Evolutionary conservation across 2,329 filamentous ascomycete genomes (phyloP).

Genomic region (Pseudogymnoascus sp.): DNA sequence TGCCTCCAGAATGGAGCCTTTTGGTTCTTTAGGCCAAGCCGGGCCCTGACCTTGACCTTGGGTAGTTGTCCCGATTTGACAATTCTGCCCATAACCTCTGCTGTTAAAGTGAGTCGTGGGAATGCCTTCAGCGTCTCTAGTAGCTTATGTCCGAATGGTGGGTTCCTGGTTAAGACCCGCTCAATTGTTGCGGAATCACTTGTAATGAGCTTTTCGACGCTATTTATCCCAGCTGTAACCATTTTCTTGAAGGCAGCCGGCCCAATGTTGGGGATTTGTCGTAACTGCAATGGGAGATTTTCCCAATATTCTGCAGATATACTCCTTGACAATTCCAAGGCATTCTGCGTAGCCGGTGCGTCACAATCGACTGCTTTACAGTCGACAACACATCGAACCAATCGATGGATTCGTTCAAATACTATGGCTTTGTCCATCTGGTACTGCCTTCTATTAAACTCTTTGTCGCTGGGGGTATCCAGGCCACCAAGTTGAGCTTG

Average conservation of each 20-base stretch:
- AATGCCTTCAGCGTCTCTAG: conserved; percentile 60
- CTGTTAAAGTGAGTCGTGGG: conserved; percentile 46
- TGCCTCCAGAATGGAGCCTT: conserved; percentile 55
- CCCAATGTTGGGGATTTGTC: conserved; percentile 75
- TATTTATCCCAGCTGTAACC: conserved; percentile 60
- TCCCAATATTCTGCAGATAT: conserved; percentile 71
- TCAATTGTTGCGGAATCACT: conserved; percentile 69
- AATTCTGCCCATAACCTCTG: conserved; percentile 28
- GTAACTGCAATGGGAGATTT: conserved; percentile 68
- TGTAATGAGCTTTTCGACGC: conserved; percentile 60
- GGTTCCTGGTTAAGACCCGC: conserved; percentile 66
- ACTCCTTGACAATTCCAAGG: conserved; percentile 70
- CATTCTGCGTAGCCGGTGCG: conserved; percentile 57
- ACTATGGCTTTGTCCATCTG: conserved; percentile 54
- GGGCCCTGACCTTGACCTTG: conserved; percentile 55
- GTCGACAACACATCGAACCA: conserved; percentile 70
- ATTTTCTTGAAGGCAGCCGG: conserved; percentile 68
- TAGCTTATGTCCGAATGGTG: conserved; percentile 70
- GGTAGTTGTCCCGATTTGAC: conserved; percentile 36
- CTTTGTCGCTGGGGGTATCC: conserved; percentile 54
- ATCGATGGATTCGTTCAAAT: conserved; percentile 60
- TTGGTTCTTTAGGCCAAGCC: conserved; percentile 65
- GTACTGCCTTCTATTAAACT: conserved; percentile 46
- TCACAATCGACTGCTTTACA: conserved; percentile 56
- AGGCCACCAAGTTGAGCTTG: conserved; percentile 64